Base-by-base conservation (phyloP, 805 yeast species). In the Kregervanrija pseudodelftensis region DNA sequence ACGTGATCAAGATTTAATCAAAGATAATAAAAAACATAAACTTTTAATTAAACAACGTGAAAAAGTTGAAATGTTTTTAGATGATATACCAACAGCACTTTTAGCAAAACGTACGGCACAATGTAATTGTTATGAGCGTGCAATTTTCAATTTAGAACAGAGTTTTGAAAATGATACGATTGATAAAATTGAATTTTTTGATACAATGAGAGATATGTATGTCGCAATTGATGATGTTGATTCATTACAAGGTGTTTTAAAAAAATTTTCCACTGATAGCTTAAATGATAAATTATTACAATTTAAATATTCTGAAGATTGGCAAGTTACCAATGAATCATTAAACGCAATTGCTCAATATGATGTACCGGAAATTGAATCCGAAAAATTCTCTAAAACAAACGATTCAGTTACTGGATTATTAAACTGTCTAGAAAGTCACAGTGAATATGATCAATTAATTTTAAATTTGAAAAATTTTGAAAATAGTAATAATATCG, bases 161-260 rank as follows among this genome's bases (percentile, higher is more conserved):
- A 79, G 85, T 48, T 76, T 75, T 48, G 66, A 89, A 33, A 51
- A 42, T 49, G 60, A 30, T 39, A 55, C 46, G 32, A 60, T 67
- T 50, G 68, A 55, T 14, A 59, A 70, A 42, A 61, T 64, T 53
- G 63, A 69, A 57, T 49, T 68, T 66, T 55, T 72, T 70, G 16
- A 59, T 67, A 71, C 80, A 5, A 63, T 93, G n/a, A 88, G 87
- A 54, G 73, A 74, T 28, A 85, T 90, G 68, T 93, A 93, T 60
- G 82, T 95, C 8, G 83, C 79, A 46, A 78, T 93, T 40, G 91
- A 88, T 54, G 99, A 95, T 57, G 73, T 82, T 33, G 99, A 93
- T 66, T 81, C 96, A 0, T 69, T 93, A 31, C 90, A 85, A 58
- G 99, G 99, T 16, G 79, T 87, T 4, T 66, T 90, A 45, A 80